Evolutionary conservation across 2,329 filamentous ascomycete species (phyloP).

Genomic region (Alternaria rosae): DNA sequence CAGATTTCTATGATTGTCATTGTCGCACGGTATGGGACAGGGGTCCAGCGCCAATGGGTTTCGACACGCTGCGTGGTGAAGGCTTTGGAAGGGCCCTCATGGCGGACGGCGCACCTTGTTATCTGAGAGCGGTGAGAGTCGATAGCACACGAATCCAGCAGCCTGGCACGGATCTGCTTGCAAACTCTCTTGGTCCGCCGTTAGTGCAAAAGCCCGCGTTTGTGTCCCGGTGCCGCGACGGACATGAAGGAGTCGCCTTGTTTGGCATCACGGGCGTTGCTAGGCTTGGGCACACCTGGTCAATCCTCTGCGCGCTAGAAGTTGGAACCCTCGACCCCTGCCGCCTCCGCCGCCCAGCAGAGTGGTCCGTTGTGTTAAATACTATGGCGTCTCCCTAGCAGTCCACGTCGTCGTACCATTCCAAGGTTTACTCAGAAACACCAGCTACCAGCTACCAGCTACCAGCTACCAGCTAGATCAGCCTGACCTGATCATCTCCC

Average conservation of each 20-base stretch:
- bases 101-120: slow-evolving; percentile 14
- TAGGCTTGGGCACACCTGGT: slow-evolving; percentile 19
- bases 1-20: slow-evolving; percentile 23
- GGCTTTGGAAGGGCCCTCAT: slow-evolving; percentile 14
- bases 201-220: slow-evolving; percentile 40
- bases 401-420: slow-evolving; percentile 15
- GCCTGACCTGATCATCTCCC: slow-evolving; percentile 33
- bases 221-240: slow-evolving; percentile 45
- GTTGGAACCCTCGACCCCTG: slow-evolving; percentile 29
- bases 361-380: slow-evolving; percentile 37
- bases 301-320: slow-evolving; percentile 27
- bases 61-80: slow-evolving; percentile 12
- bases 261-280: slow-evolving; percentile 23
- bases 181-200: slow-evolving; percentile 31
- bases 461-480: slow-evolving; percentile 23
- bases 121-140: slow-evolving; percentile 32
- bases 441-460: slow-evolving; percentile 2
- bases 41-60: slow-evolving; percentile 30
- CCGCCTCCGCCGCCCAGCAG: slow-evolving; percentile 39
- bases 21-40: slow-evolving; percentile 26
- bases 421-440: slow-evolving; percentile 17
- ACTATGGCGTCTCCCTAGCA: slow-evolving; percentile 28
- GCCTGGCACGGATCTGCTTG: slow-evolving; percentile 41
- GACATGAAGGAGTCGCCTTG: slow-evolving; percentile 25
- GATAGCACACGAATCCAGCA: slow-evolving; percentile 25